Conservation (phyloP, 1,284 basidiomycete genomes). For the Laetiporus sulphureus region DNA sequence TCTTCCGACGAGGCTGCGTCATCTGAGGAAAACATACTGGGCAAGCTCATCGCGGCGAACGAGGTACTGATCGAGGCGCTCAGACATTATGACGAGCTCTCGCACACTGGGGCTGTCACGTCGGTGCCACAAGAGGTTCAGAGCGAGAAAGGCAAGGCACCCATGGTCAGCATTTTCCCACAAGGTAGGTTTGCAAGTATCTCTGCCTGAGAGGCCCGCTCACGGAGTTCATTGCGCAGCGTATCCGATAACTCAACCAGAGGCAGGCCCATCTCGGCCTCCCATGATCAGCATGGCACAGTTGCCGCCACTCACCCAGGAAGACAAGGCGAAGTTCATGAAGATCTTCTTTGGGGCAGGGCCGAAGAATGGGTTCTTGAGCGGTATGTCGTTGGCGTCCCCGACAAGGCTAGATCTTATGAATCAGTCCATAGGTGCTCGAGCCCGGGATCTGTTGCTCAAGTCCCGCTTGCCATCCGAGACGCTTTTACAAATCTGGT, state of each 20-base stretch:
- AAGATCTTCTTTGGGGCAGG: conserved; percentile 69
- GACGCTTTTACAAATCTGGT: conserved; percentile 92
- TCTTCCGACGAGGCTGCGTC: conserved; percentile 33
- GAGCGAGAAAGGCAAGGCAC: not conserved
- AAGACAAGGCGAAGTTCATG: conserved; percentile 80
- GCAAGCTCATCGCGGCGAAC: conserved; percentile 51
- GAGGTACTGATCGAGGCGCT: conserved; percentile 14
- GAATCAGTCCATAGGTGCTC: conserved; percentile 77
- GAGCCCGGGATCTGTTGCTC: conserved; percentile 86
- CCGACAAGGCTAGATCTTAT: too few relatives aligned
- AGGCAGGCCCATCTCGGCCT: not conserved
- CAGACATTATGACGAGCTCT: conserved; percentile 41
- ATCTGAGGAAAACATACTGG: conserved; percentile 53
- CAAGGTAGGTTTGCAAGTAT: not conserved
- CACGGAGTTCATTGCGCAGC: conserved; percentile 36
- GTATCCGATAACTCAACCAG: too few relatives aligned
- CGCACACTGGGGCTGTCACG: conserved; percentile 39
- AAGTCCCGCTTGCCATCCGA: conserved; percentile 88
- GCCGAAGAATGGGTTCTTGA: conserved; percentile 70
- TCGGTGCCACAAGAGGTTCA: not conserved
- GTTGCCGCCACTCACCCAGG: conserved; percentile 56
- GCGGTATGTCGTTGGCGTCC: conserved; percentile 44
- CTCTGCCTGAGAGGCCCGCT: not conserved
- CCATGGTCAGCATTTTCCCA: not conserved
- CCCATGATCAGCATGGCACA: conserved; percentile 28